Percentiles rank a stretch among this genome's conserved stretches.
Conservation (phyloP, 331 rosid species). For the Pyracantha coccinea region DNA sequence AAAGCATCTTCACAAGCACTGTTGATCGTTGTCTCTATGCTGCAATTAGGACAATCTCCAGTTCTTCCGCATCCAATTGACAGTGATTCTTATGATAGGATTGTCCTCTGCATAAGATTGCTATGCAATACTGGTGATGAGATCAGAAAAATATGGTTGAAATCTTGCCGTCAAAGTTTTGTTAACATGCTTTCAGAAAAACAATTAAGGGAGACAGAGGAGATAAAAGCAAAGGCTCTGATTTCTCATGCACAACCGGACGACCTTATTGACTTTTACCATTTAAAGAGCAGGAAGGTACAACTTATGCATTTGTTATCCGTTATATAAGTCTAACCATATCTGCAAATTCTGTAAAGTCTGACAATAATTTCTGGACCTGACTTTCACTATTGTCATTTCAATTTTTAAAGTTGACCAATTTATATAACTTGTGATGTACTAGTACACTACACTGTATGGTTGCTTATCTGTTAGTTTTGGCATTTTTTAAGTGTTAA, state of each 20-base stretch:
- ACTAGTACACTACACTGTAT: not conserved
- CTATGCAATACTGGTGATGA: slow-evolving; percentile 10
- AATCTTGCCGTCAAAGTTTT: slow-evolving; percentile 12
- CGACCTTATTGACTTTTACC: slow-evolving; percentile 21
- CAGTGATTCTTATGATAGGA: slow-evolving; percentile 12
- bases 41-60: slow-evolving; percentile 17
- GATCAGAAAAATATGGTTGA: slow-evolving; percentile 6
- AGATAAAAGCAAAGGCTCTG: slow-evolving; percentile 14
- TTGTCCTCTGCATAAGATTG: slow-evolving; percentile 7
- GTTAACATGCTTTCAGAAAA: slow-evolving; percentile 14
- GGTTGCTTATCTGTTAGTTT: not conserved
- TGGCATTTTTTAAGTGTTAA: not conserved
- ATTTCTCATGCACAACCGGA: slow-evolving; percentile 16
- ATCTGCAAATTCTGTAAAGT: not conserved
- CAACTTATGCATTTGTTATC: not conserved
- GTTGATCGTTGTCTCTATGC: slow-evolving; percentile 11
- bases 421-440: not conserved
- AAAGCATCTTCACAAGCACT: slow-evolving; percentile 4
- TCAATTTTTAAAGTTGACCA: not conserved
- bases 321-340: not conserved
- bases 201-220: slow-evolving; percentile 7
- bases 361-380: not conserved
- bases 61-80: slow-evolving; percentile 17
- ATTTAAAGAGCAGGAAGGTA: slow-evolving; percentile 22
- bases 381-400: not conserved